A percentile compares a stretch with the other conserved stretches of the same genome.
Conservation (phyloP, 179 eudicot species). For the Pouteria campechiana region DNA sequence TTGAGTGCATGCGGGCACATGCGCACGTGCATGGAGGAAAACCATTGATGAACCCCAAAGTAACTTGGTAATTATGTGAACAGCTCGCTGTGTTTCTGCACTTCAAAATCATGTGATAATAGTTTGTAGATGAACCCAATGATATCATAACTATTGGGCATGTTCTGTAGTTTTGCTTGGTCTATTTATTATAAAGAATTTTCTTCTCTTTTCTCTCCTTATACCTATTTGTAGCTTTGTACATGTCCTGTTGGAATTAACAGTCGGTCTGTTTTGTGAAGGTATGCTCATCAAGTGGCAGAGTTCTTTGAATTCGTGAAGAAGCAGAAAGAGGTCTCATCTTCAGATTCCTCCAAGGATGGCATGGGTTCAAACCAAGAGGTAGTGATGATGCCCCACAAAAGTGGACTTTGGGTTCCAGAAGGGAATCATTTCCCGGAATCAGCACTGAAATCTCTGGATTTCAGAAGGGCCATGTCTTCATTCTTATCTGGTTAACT, state of each 20-base stretch:
- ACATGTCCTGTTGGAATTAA: no score
- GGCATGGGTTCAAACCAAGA: conserved; percentile 14
- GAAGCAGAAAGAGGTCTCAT: conserved; percentile 54
- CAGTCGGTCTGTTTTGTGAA: conserved; percentile 12
- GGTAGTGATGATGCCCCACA: conserved; percentile 35
- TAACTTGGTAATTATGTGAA: no score
- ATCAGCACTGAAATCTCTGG: conserved; percentile 45
- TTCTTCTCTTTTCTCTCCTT: conserved; percentile 1
- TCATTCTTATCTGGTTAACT: conserved; percentile 39
- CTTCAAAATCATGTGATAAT: no score
- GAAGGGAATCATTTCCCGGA: conserved; percentile 36
- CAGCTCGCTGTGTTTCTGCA: no score
- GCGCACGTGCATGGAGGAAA: no score
- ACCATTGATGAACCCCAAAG: no score
- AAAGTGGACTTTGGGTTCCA: conserved; percentile 61
- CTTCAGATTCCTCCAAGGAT: conserved; percentile 18
- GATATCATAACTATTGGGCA: no score
- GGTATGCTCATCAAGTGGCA: conserved; percentile 94
- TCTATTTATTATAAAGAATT: no score
- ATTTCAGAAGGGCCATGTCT: conserved; percentile 50
- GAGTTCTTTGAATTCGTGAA: conserved; percentile 91
- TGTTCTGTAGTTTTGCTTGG: no score
- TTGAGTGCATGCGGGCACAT: no score
- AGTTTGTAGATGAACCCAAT: no score
- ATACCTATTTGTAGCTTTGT: no score